A percentile compares a stretch with the other conserved stretches of the same genome.
phyloP scores from a whole-genome alignment of 495 filamentous ascomycete species.

The Terfezia claveryi region DNA sequence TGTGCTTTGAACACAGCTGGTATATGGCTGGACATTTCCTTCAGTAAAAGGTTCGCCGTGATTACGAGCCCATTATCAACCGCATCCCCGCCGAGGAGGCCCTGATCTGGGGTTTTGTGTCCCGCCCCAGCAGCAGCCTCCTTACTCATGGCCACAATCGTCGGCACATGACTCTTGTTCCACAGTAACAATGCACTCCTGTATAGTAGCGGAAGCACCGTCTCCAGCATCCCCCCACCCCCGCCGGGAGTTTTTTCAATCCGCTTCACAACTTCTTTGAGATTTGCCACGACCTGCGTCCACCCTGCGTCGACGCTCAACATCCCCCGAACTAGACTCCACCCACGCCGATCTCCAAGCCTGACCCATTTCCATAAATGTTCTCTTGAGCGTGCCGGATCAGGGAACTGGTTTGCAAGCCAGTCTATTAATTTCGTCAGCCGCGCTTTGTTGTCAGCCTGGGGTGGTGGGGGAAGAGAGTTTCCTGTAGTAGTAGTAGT shows the following conservation, averaged over 20 bases:
- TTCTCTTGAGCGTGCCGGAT: slow-evolving; percentile 27
- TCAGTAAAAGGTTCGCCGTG: background rate
- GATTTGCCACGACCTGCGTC: slow-evolving; percentile 64
- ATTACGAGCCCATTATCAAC: background rate
- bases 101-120: slow-evolving; percentile 42
- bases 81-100: slow-evolving; percentile 26
- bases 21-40: slow-evolving; percentile 66
- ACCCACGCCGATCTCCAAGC: slow-evolving; percentile 70
- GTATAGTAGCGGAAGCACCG: slow-evolving; percentile 63
- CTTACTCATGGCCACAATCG: slow-evolving; percentile 67
- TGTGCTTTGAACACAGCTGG: slow-evolving; percentile 81
- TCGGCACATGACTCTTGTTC: slow-evolving; percentile 79
- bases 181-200: slow-evolving; percentile 64
- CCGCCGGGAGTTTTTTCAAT: slow-evolving; percentile 41
- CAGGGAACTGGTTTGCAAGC: slow-evolving; percentile 46
- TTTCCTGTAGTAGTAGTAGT: background rate
- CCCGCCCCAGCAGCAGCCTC: slow-evolving; percentile 60
- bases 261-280: slow-evolving; percentile 72
- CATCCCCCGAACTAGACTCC: slow-evolving; percentile 68
- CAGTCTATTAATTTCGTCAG: slow-evolving; percentile 45
- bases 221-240: slow-evolving; percentile 41
- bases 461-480: background rate
- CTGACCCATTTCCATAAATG: slow-evolving; percentile 80
- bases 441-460: slow-evolving; percentile 31
- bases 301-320: slow-evolving; percentile 79